A percentile compares a stretch with the other conserved stretches of the same genome.
Conservation (phyloP, 306 rosid species). For the Ochetophila trinervis region DNA sequence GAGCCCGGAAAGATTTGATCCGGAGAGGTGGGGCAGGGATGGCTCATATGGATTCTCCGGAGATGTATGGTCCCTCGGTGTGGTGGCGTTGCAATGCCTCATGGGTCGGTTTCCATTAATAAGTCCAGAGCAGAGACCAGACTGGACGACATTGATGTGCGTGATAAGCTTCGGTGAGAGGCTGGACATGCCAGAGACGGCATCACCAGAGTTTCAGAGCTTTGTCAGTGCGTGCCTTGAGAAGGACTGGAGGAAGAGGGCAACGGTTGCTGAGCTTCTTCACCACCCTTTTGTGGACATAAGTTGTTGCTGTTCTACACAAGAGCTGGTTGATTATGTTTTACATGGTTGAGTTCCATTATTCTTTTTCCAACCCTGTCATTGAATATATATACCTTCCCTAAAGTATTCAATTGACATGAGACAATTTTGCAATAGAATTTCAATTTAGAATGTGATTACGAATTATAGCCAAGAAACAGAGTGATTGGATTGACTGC, state of each 20-base stretch:
- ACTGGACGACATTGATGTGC: slow-evolving; percentile 61
- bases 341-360: slow-evolving; percentile 14
- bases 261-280: slow-evolving; percentile 54
- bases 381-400: no score
- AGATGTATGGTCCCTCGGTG: slow-evolving; percentile 66
- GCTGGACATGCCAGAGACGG: slow-evolving; percentile 48
- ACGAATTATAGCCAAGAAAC: no score
- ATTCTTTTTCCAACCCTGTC: not conserved
- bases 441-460: no score
- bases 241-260: slow-evolving; percentile 75
- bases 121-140: slow-evolving; percentile 42
- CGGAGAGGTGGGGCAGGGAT: slow-evolving; percentile 47
- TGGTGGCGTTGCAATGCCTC: slow-evolving; percentile 50
- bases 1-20: slow-evolving; percentile 77
- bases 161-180: slow-evolving; percentile 54
- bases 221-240: slow-evolving; percentile 57
- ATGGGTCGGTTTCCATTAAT: slow-evolving; percentile 53
- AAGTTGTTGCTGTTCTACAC: slow-evolving; percentile 2
- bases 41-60: slow-evolving; percentile 49
- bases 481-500: no score
- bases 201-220: slow-evolving; percentile 38
- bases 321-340: slow-evolving; percentile 20
- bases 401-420: no score
- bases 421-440: no score
- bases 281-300: slow-evolving; percentile 46